Evolutionary conservation across 768 basidiomycete species (phyloP), one percentile per base, ranked within the genome.

Genomic region (Austroboletus festivus): DNA sequence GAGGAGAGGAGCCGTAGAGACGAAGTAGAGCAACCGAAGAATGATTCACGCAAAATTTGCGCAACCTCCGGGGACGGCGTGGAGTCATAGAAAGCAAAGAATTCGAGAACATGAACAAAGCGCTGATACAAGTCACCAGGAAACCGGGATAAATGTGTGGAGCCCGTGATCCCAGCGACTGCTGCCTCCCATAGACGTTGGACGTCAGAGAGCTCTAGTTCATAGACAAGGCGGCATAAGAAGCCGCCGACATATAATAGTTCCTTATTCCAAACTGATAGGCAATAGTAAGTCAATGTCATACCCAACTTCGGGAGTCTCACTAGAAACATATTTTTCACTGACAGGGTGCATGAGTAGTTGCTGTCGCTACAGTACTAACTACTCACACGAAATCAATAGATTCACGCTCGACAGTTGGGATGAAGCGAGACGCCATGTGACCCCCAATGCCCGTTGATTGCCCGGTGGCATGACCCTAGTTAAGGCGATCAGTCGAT

Each of bases 231-330:
- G 16, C 94, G 83, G 40, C 84, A 75, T 22, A 95, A 74, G 51
- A 87, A 81, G 2, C 93, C 94, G 4, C 90, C 90, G 15, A 92
- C 74, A 57, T 80, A 85, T 5, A 98, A 73, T 3, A 96, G 74
- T 58, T 96, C 93, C 59, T 78, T 82, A 58, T 98, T 98, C 93
- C 91, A 94, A 6, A 83, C 86, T 87, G 43, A n/a, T n/a, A n/a
- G n/a, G 31, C 13, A 33, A 13, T 7, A 33, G 7, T 33, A 13
- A 33, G 31, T 33, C 13, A 33, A 10, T 15, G 12, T 15, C 31
- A 13, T 33, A 13, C n/a, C n/a, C n/a, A 4, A 11, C 5, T 33
- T 4, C 9, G 6, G 35, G 35, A 37, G 3, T 18, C 35, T n/a
- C 18, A 37, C 35, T 2, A 18, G 35, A 19, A 19, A 19, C 16